A percentile compares a stretch with the other conserved stretches of the same genome.
Evolutionary conservation across 2,329 filamentous ascomycete species (phyloP).

Genomic region (Ceratocystiopsis minuta): DNA sequence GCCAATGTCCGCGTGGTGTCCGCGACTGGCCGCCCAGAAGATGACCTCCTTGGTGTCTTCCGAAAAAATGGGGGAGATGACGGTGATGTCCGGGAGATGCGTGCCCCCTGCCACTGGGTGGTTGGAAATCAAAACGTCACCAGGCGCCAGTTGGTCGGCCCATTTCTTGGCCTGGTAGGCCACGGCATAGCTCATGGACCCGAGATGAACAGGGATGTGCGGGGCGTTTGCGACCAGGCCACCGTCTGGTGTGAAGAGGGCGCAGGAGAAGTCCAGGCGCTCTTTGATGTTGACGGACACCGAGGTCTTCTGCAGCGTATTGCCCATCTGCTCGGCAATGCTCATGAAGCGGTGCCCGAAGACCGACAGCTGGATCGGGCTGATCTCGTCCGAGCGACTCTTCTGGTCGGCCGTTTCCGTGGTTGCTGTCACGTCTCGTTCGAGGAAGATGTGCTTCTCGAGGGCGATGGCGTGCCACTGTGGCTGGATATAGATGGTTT

Average conservation of each 20-base stretch:
- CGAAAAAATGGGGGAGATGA: constrained; percentile 22
- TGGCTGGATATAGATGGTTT: too few species aligned
- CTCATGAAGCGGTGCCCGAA: constrained; percentile 7
- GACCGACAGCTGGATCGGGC: background rate
- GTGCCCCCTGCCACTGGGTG: constrained; percentile 18
- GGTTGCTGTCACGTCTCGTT: too few species aligned
- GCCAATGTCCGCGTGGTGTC: constrained; percentile 22
- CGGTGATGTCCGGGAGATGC: constrained; percentile 23
- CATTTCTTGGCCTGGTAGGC: too few species aligned
- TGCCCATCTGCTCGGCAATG: constrained; percentile 7
- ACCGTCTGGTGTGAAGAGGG: too few species aligned
- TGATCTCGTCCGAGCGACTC: too few species aligned
- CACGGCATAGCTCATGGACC: too few species aligned
- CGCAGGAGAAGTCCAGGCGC: constrained; percentile 3
- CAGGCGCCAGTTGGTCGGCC: too few species aligned
- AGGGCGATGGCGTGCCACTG: too few species aligned
- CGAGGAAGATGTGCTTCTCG: too few species aligned
- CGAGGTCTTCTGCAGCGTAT: constrained; percentile 4
- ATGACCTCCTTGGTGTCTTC: constrained; percentile 27
- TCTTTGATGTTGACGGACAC: constrained; percentile 7
- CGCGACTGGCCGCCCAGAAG: constrained; percentile 21
- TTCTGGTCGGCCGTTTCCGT: too few species aligned
- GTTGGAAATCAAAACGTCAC: background rate
- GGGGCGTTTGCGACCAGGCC: too few species aligned
- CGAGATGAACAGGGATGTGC: too few species aligned